phyloP scores from a whole-genome alignment of 352 stramenopile genomes.

The Poterioochromonas sp. region DNA sequence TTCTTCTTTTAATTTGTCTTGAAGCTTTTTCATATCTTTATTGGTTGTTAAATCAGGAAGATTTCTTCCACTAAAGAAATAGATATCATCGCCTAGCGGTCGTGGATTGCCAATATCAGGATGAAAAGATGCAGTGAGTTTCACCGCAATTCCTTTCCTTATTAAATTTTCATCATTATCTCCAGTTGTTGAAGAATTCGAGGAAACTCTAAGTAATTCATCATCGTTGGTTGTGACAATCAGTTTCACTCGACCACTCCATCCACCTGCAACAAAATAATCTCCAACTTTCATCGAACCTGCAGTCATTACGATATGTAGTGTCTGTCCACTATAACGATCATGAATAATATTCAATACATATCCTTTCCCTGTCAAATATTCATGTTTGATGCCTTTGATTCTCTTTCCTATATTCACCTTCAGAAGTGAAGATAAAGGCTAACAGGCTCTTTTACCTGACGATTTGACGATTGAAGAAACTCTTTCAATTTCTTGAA shows the following conservation, averaged over 20 bases:
- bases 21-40: no score
- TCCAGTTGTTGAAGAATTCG: no score
- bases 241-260: neutral
- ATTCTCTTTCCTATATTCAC: neutral
- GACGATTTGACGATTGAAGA: neutral
- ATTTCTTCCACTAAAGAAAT: neutral
- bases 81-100: neutral
- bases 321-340: neutral
- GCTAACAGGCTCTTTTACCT: neutral
- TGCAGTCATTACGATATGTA: neutral
- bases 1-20: neutral
- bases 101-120: neutral
- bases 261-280: neutral
- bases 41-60: neutral
- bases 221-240: no score
- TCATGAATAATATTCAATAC: neutral
- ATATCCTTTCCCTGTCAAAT: neutral
- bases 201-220: no score
- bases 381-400: neutral
- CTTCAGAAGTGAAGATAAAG: neutral
- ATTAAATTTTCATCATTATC: neutral
- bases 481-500: neutral
- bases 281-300: neutral
- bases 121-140: neutral
- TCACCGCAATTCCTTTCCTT: neutral